phyloP scores from a whole-genome alignment of 1,284 basidiomycete genomes.

The Irpex lacteus region DNA sequence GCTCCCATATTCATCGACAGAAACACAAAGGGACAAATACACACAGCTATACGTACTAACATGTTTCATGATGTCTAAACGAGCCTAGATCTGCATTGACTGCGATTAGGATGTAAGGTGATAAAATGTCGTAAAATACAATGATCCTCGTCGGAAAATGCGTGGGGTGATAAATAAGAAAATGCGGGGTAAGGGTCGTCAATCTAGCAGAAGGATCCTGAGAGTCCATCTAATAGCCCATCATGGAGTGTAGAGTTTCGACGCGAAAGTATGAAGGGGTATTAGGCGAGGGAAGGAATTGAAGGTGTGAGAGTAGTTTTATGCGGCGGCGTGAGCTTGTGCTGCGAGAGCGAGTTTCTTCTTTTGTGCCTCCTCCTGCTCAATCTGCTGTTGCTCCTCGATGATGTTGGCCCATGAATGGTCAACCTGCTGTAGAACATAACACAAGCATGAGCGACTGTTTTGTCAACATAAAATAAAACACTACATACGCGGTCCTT shows the following conservation, averaged over 20 bases:
- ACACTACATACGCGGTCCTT: constrained; percentile 16
- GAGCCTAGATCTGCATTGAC: not conserved
- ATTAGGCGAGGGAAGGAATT: not conserved
- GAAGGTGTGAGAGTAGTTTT: not conserved
- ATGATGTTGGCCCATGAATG: constrained; percentile 34
- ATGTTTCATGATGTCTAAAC: not conserved
- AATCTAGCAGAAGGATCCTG: not conserved
- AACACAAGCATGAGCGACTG: constrained; percentile 3
- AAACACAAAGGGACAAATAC: too few species aligned
- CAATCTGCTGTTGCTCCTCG: constrained; percentile 27
- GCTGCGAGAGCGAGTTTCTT: not conserved
- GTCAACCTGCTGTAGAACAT: constrained; percentile 21
- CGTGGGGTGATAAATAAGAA: not conserved
- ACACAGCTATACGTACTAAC: constrained; percentile 16
- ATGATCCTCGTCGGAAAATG: constrained; percentile 14
- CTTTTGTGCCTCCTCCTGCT: constrained; percentile 15
- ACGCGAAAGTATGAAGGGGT: not conserved
- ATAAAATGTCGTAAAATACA: not conserved
- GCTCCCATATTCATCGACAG: too few species aligned
- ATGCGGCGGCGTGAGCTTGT: not conserved
- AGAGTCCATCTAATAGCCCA: not conserved
- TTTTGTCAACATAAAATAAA: constrained; percentile 18
- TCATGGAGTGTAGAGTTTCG: constrained; percentile 5
- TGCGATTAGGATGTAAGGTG: not conserved
- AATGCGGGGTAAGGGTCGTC: not conserved